phyloP scores from a whole-genome alignment of 352 stramenopile genomes.

The Aphanomyces euteiches region DNA sequence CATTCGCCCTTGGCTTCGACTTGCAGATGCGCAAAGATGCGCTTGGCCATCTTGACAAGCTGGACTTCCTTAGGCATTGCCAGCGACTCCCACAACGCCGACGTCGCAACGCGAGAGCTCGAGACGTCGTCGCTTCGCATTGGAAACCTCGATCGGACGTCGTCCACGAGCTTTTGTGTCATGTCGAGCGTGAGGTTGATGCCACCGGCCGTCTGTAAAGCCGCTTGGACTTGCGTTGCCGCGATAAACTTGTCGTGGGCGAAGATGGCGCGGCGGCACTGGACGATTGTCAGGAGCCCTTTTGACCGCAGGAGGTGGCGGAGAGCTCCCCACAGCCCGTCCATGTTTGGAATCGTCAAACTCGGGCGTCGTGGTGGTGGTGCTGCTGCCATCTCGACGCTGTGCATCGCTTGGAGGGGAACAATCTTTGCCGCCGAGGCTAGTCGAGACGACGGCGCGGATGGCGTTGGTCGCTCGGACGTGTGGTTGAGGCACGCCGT shows the following conservation, averaged over 20 bases:
- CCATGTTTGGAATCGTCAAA: not conserved
- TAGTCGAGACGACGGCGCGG: not conserved
- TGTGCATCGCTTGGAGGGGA: slow-evolving; percentile 15
- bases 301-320: slow-evolving; percentile 9
- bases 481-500: slow-evolving; percentile 28
- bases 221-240: slow-evolving; percentile 17
- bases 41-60: slow-evolving; percentile 28
- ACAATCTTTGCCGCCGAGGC: slow-evolving; percentile 10
- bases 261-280: slow-evolving; percentile 5
- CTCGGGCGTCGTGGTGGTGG: not conserved
- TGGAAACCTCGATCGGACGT: not conserved
- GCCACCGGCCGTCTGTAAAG: not conserved
- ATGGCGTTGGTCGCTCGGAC: not conserved
- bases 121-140: slow-evolving; percentile 24
- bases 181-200: slow-evolving; percentile 1
- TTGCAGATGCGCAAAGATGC: slow-evolving; percentile 51
- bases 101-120: slow-evolving; percentile 8
- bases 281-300: slow-evolving; percentile 12
- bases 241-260: slow-evolving; percentile 22
- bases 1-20: slow-evolving; percentile 49
- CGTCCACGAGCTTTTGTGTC: slow-evolving; percentile 7
- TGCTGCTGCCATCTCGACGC: not conserved
- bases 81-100: slow-evolving; percentile 12
- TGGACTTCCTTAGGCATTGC: not conserved
- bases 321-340: slow-evolving; percentile 26